phyloP scores from a whole-genome alignment of 768 basidiomycete species.

The Suillus subaureus region DNA sequence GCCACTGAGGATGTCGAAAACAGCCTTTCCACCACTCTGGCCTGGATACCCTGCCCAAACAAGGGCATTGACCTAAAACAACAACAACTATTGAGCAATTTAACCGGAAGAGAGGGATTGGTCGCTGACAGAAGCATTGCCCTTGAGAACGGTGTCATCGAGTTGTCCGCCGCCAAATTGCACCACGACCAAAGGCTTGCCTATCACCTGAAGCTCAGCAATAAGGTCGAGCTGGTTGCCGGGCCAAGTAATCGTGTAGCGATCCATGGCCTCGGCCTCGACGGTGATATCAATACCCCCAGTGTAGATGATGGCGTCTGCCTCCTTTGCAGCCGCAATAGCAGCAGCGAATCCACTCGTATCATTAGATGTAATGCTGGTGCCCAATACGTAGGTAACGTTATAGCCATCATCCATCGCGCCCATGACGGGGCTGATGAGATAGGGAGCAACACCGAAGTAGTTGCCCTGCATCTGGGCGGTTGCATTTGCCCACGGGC shows the following conservation, averaged over 20 bases:
- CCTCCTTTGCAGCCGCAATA: slow-evolving; percentile 46
- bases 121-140: slow-evolving; percentile 39
- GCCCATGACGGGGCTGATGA: slow-evolving; percentile 54
- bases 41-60: slow-evolving; percentile 52
- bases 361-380: slow-evolving; percentile 40
- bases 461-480: slow-evolving; percentile 62
- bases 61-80: slow-evolving; percentile 49
- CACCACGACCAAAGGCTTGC: slow-evolving; percentile 54
- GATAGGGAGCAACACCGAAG: slow-evolving; percentile 53
- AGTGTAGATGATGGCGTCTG: slow-evolving; percentile 53
- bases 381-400: slow-evolving; percentile 46
- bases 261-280: slow-evolving; percentile 51
- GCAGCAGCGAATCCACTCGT: slow-evolving; percentile 53
- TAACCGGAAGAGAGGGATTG: not conserved
- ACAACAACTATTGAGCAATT: not conserved
- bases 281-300: slow-evolving; percentile 56
- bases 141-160: slow-evolving; percentile 49
- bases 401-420: slow-evolving; percentile 49
- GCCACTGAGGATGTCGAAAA: slow-evolving; percentile 54
- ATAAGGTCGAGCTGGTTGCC: slow-evolving; percentile 56
- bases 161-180: slow-evolving; percentile 63
- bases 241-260: slow-evolving; percentile 54
- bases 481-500: slow-evolving; percentile 61
- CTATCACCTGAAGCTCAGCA: slow-evolving; percentile 42
- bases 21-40: slow-evolving; percentile 47